Evolutionary conservation across 2,329 filamentous ascomycete species (phyloP).

Genomic region (Colletotrichum graminicola): DNA sequence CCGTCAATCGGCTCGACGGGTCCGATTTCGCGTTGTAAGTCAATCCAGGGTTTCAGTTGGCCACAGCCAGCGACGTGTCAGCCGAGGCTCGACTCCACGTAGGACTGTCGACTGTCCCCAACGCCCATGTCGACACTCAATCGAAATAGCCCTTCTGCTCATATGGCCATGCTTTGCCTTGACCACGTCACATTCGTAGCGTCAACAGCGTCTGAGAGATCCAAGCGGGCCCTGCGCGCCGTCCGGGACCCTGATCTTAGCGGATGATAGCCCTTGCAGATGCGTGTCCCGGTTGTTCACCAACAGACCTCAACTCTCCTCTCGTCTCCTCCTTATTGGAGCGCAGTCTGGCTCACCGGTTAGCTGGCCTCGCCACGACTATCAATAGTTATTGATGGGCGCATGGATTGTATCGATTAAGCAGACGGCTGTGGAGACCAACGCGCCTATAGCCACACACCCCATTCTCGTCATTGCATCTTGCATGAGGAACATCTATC

Average conservation of each 20-base stretch:
- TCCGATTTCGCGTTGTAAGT: not conserved
- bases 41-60: not conserved
- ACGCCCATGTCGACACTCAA: not conserved
- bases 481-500: slow-evolving; percentile 21
- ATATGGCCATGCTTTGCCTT: slow-evolving; percentile 11
- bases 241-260: slow-evolving; percentile 28
- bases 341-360: not conserved
- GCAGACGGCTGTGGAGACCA: not conserved
- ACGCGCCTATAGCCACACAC: not conserved
- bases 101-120: not conserved
- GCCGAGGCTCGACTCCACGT: not conserved
- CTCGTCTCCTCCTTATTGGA: not conserved
- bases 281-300: not conserved
- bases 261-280: slow-evolving; percentile 28
- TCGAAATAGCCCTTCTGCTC: not conserved
- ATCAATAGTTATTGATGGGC: not conserved
- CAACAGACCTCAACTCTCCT: slow-evolving; percentile 8
- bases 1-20: slow-evolving; percentile 15
- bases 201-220: slow-evolving; percentile 28
- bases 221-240: slow-evolving; percentile 35
- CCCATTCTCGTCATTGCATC: not conserved
- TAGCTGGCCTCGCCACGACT: not conserved
- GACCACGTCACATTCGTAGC: slow-evolving; percentile 32
- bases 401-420: not conserved
- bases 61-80: too few species aligned